Base-by-base conservation (phyloP, 495 filamentous ascomycete genomes). In the Pseudevernia furfuracea region DNA sequence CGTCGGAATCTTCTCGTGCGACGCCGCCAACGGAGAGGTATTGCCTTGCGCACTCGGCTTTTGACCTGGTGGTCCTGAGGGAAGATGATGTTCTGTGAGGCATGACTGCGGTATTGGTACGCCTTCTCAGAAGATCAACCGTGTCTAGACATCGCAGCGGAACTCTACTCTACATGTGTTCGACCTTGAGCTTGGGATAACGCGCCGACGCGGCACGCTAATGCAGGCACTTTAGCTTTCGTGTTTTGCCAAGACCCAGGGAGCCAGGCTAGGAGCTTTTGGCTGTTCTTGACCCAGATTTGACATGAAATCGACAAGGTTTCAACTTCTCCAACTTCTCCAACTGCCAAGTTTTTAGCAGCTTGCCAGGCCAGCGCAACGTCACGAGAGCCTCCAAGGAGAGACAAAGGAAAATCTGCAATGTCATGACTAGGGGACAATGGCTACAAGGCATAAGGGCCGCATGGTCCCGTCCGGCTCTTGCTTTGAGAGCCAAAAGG, bases 1-100 rank as follows among this genome's bases (percentile, higher is more conserved):
- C 92, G 77, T 97, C 93, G 17, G 91, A 96, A 72, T 95, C 91
- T 62, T 95, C 91, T 64, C 90, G 81, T 19, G 80, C 74, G n/a
- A 93, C 77, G 28, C 83, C 87, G 32, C 85, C 84, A 63, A 80
- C 81, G 58, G 81, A 81, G 63, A 91, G 82, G 70, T 82, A 85
- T 71, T 83, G 78, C 58, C 83, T 83, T 32, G 87, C 86, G 6
- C 76, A 78, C 64, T 79, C 74, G 15, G 65, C 68, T 49, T 74
- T 75, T 41, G 63, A 52, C 4, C 41, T 53, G 19, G 63, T 15
- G 34, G 55, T 62, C 5, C 15, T 39, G 4, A 59, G n/a, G 1
- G 12, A 15, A 2, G 49, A 57, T 10, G 53, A 37, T 11, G 68
- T 67, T 68, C 60, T 63, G 41, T 62, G 72, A 69, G 74, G 74